phyloP scores from a whole-genome alignment of 2,329 filamentous ascomycete genomes.

The Zymoseptoria ardabiliae region DNA sequence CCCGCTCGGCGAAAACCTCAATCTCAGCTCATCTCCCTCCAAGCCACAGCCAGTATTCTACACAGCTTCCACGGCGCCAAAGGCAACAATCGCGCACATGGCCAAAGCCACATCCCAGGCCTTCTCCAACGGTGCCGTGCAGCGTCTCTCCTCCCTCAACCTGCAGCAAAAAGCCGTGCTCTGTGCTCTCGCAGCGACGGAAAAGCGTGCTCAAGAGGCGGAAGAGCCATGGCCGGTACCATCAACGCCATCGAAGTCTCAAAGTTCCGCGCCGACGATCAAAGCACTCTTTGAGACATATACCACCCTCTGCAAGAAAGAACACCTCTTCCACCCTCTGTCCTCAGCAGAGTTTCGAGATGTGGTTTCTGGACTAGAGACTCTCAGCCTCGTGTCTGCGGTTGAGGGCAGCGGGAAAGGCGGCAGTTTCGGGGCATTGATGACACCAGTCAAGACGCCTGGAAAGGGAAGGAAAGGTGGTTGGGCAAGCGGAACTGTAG shows the following conservation, averaged over 20 bases:
- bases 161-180: slow-evolving; percentile 94
- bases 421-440: slow-evolving; percentile 53
- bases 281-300: slow-evolving; percentile 82
- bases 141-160: slow-evolving; percentile 80
- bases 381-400: slow-evolving; percentile 68
- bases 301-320: slow-evolving; percentile 69
- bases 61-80: slow-evolving; percentile 72
- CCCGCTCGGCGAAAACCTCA: slow-evolving; percentile 73
- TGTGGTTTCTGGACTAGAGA: slow-evolving; percentile 82
- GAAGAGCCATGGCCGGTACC: slow-evolving; percentile 25
- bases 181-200: slow-evolving; percentile 80
- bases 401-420: slow-evolving; percentile 56
- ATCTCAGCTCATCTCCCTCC: slow-evolving; percentile 55
- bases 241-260: slow-evolving; percentile 37
- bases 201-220: slow-evolving; percentile 59
- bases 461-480: slow-evolving; percentile 47
- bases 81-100: slow-evolving; percentile 82
- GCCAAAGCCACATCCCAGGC: slow-evolving; percentile 84
- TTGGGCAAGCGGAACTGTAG: slow-evolving; percentile 32
- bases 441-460: slow-evolving; percentile 62
- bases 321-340: slow-evolving; percentile 82
- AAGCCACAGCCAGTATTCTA: slow-evolving; percentile 40
- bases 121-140: slow-evolving; percentile 80
- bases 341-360: slow-evolving; percentile 91
- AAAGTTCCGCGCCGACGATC: slow-evolving; percentile 61